Evolutionary conservation across 306 rosid species (phyloP).

Genomic region (Cicer chorassanicum): DNA sequence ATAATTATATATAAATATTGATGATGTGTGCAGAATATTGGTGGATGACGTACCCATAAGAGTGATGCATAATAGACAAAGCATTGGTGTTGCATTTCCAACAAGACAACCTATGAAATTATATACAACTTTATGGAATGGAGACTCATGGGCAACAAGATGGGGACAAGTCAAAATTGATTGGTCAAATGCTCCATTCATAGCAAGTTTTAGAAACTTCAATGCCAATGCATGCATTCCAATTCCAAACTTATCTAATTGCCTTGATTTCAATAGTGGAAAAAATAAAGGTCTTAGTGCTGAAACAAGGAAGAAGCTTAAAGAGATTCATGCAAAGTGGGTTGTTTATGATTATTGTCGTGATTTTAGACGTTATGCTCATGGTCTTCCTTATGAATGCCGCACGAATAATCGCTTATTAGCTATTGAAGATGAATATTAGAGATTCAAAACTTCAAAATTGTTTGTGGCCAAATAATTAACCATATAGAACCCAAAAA

Average conservation of each 20-base stretch:
- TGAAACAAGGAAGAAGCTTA: constrained; percentile 30
- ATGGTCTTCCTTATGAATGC: constrained; percentile 55
- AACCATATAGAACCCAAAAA: too few species aligned
- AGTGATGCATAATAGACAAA: constrained; percentile 45
- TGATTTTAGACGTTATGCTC: constrained; percentile 52
- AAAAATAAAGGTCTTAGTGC: constrained; percentile 8
- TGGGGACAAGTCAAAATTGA: constrained; percentile 51
- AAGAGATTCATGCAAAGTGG: constrained; percentile 39
- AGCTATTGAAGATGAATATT: background rate
- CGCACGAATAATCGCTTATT: constrained; percentile 18
- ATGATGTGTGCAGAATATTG: constrained; percentile 41
- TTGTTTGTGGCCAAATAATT: background rate
- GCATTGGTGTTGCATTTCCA: constrained; percentile 50
- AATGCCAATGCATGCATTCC: constrained; percentile 45
- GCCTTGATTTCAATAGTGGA: constrained; percentile 26
- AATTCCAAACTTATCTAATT: background rate
- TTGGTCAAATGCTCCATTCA: constrained; percentile 48
- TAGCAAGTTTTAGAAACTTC: constrained; percentile 47
- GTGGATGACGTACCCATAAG: constrained; percentile 54
- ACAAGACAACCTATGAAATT: constrained; percentile 54
- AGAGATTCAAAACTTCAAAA: background rate
- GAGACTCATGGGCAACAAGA: constrained; percentile 58
- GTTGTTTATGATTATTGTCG: constrained; percentile 52
- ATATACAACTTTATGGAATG: constrained; percentile 55
- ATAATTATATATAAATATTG: background rate